A percentile compares a stretch with the other conserved stretches of the same genome.
These are phyloP conservation scores for Coprinopsis strossmayeri DNA, from an alignment of 768 basidiomycete species.

Conservation along the genomic window DNA sequence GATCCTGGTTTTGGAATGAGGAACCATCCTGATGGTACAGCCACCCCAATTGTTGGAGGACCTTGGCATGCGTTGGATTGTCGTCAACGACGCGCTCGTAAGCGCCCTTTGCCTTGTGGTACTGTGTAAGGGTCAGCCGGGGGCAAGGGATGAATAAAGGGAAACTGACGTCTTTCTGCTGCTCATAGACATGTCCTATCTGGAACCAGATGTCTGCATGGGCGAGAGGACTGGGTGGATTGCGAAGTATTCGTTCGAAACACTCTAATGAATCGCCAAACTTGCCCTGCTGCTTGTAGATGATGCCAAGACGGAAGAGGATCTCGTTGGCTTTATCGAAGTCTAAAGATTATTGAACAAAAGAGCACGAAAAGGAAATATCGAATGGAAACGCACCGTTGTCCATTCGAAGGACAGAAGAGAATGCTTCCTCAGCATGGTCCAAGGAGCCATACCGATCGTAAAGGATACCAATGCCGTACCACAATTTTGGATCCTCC, in stretches of 20 bases:
- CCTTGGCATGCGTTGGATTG: slow-evolving; percentile 93
- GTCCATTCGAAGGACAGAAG: slow-evolving; percentile 94
- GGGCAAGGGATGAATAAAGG: slow-evolving; percentile 1
- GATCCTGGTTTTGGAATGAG: slow-evolving; percentile 91
- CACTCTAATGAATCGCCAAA: slow-evolving; percentile 83
- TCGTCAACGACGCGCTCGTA: slow-evolving; percentile 93
- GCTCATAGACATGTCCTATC: slow-evolving; percentile 97
- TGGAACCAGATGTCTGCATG: slow-evolving; percentile 99
- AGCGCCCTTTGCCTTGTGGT: slow-evolving; percentile 84
- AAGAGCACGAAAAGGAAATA: too few species aligned
- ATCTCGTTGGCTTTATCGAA: slow-evolving; percentile 99
- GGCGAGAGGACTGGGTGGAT: slow-evolving; percentile 91
- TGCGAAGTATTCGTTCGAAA: slow-evolving; percentile 94
- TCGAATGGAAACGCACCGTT: slow-evolving; percentile 84
- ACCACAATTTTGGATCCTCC: slow-evolving; percentile 99
- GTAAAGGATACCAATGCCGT: slow-evolving; percentile 97
- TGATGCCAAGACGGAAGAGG: slow-evolving; percentile 95
- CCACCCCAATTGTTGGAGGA: slow-evolving; percentile 97
- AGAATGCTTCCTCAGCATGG: slow-evolving; percentile 98
- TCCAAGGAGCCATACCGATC: slow-evolving; percentile 98
- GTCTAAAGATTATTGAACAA: too few species aligned
- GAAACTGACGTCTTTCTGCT: slow-evolving; percentile 84
- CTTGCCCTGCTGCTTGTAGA: slow-evolving; percentile 98
- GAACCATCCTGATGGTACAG: slow-evolving; percentile 95
- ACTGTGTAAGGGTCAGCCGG: slow-evolving; percentile 37